Evolutionary conservation across 805 yeast genomes (phyloP).

Genomic region (Scheffersomyces lignosus): DNA sequence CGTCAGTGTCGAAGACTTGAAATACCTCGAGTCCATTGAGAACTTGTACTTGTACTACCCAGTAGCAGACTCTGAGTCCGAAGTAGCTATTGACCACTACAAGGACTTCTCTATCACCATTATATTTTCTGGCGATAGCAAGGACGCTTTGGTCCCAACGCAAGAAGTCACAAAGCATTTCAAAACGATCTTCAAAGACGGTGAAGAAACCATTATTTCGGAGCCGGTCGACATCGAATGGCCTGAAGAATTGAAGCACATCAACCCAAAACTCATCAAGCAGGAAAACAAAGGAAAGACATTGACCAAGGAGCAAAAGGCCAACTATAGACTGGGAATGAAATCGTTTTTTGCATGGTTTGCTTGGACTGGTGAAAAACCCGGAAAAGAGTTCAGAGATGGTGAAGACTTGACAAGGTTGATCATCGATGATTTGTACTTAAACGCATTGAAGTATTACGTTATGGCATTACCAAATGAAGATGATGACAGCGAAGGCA

Average conservation of each 20-base stretch:
- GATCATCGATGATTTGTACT: slow-evolving; percentile 77
- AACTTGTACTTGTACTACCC: slow-evolving; percentile 64
- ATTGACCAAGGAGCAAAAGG: slow-evolving; percentile 53
- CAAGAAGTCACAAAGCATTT: slow-evolving; percentile 66
- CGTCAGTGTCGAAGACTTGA: slow-evolving; percentile 72
- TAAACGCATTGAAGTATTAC: slow-evolving; percentile 81
- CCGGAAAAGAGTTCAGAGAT: slow-evolving; percentile 73
- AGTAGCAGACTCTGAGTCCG: slow-evolving; percentile 27
- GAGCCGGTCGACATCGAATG: slow-evolving; percentile 58
- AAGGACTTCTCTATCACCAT: slow-evolving; percentile 63
- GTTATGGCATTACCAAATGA: slow-evolving; percentile 70
- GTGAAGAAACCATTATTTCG: slow-evolving; percentile 57
- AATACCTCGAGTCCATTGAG: slow-evolving; percentile 63
- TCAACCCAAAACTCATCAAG: slow-evolving; percentile 55
- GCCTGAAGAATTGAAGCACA: slow-evolving; percentile 62
- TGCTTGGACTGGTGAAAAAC: slow-evolving; percentile 76
- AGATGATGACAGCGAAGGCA: slow-evolving; percentile 44
- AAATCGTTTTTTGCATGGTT: slow-evolving; percentile 88
- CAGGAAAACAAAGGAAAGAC: slow-evolving; percentile 31
- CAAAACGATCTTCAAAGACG: slow-evolving; percentile 46
- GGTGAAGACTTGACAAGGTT: slow-evolving; percentile 78
- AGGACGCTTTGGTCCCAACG: slow-evolving; percentile 48
- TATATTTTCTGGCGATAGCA: slow-evolving; percentile 45
- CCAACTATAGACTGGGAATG: slow-evolving; percentile 67
- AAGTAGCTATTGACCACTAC: slow-evolving; percentile 34